Evolutionary conservation across 768 basidiomycete genomes (phyloP), one percentile per base, ranked within the genome.

Genomic region (Lactarius hatsudake): DNA sequence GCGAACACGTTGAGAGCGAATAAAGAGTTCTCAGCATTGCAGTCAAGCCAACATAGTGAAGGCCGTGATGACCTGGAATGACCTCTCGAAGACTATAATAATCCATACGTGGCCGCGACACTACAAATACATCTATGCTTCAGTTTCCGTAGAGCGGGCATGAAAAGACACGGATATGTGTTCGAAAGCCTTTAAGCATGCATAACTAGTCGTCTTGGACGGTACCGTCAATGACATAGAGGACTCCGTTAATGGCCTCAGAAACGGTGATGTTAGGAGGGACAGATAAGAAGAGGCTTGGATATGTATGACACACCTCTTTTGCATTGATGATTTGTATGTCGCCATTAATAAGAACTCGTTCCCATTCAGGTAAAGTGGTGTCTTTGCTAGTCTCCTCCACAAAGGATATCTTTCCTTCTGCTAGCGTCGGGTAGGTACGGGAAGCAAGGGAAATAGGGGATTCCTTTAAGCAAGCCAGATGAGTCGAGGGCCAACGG

Each of bases 171-270:
- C n/a, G 26, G 30, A 15, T 23, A 28, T 18, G 26, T 8, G 32
- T 32, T 17, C 40, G 54, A 56, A 55, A 5, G 56, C 56, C 51
- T 51, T 32, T 10, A 3, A 4, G 17, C 17, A 42, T 18, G 56
- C n/a, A 55, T 26, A 26, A 13, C 70, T 73, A 77, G 45, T 76
- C 74, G 51, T 73, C 58, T 65, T 70, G 71, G 58, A 86, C 78
- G 9, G 84, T 79, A 53, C 84, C 83, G 71, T 88, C 85, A 61
- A 87, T 82, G 66, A 87, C 73, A 73, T 86, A 88, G 38, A 87
- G 69, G 28, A 83, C 80, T 13, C 86, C 86, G 72, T 87, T 87
- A 32, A 76, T 73, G 0, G 80, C 85, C 85, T 86, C 67, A 12
- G 36, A 40, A 55, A 64, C 65, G 61, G 69, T 13, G 48, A 30